These are phyloP conservation scores for Diplodia corticola DNA, from an alignment of 2,329 filamentous ascomycete species.

Conservation along the genomic window DNA sequence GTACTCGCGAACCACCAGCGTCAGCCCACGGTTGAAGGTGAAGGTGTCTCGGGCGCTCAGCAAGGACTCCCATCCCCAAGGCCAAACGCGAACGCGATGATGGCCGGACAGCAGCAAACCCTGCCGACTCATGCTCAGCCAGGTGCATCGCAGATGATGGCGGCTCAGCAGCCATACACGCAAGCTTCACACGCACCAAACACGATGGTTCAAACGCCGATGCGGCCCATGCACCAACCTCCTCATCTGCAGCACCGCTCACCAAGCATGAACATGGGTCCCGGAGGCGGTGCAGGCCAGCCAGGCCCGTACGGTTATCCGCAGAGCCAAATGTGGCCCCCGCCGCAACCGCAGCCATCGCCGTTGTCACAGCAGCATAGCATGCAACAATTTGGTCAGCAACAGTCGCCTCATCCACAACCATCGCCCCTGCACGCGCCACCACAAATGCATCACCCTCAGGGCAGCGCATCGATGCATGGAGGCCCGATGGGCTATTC, in stretches of 20 bases:
- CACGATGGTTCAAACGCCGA: conserved; percentile 69
- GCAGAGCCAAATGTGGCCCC: conserved; percentile 51
- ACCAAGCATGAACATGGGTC: conserved; percentile 54
- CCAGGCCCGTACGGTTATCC: conserved; percentile 49
- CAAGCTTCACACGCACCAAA: conserved; percentile 51
- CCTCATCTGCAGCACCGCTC: conserved; percentile 68
- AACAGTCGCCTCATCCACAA: conserved; percentile 47
- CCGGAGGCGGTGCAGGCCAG: conserved; percentile 41
- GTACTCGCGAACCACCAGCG: conserved; percentile 54
- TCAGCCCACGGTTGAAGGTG: conserved; percentile 41
- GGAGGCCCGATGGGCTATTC: conserved; percentile 45
- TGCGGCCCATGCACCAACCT: conserved; percentile 67
- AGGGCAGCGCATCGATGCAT: conserved; percentile 46
- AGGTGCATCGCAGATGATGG: conserved; percentile 63
- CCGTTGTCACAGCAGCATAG: conserved; percentile 47
- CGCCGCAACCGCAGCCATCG: conserved; percentile 50
- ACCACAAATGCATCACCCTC: conserved; percentile 48
- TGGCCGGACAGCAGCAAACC: conserved; percentile 57
- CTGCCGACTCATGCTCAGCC: conserved; percentile 59
- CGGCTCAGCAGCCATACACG: conserved; percentile 66
- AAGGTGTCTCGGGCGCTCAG: conserved; percentile 42
- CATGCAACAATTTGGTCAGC: conserved; percentile 48
- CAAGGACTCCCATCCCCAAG: conserved; percentile 51
- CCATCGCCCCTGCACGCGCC: conserved; percentile 53
- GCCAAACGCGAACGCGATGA: conserved; percentile 60